These are phyloP conservation scores for Colletotrichum agaves DNA, from an alignment of 2,329 filamentous ascomycete genomes.

Conservation along the genomic window DNA sequence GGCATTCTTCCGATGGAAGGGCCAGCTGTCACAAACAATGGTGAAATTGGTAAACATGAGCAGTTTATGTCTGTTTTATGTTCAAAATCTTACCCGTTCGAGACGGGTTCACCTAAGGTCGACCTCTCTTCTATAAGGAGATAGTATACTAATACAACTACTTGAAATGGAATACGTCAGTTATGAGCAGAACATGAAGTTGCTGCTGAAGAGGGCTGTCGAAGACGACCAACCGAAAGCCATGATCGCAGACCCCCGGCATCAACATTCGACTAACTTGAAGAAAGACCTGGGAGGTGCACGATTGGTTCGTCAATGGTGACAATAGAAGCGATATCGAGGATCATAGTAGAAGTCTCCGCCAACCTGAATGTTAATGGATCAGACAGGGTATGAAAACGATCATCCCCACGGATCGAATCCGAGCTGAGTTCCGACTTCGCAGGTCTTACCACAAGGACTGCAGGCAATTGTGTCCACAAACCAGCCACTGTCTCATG, in stretches of 20 bases:
- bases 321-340: neutral
- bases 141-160: neutral
- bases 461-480: neutral
- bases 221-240: too few species aligned
- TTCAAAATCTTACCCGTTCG: too few species aligned
- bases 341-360: slow-evolving; percentile 4
- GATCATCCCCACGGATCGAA: accelerated
- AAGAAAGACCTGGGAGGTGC: neutral
- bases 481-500: neutral
- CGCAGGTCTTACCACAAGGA: neutral
- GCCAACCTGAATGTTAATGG: neutral
- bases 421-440: neutral
- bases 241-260: too few species aligned
- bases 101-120: too few species aligned
- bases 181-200: slow-evolving; percentile 1
- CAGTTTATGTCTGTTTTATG: too few species aligned
- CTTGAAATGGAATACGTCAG: neutral
- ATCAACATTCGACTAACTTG: too few species aligned
- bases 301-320: neutral
- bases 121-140: too few species aligned
- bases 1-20: slow-evolving; percentile 12
- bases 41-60: too few species aligned
- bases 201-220: neutral
- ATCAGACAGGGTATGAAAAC: neutral
- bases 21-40: neutral